These are phyloP conservation scores for Breviolum minutum DNA, from an alignment of 73 alveolate genomes.

Conservation along the genomic window DNA sequence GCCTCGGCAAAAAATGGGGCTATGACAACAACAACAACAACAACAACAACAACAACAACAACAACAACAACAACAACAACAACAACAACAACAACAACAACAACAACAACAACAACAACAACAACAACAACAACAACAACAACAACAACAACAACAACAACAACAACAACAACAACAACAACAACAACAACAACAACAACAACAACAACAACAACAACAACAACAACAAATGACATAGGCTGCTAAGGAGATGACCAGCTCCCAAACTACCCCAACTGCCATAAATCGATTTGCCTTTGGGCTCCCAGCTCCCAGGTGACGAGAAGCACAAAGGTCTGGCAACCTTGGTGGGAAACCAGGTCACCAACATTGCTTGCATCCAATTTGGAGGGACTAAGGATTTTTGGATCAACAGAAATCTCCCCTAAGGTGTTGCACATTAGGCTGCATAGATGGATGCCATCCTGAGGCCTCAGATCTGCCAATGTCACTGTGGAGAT, in stretches of 20 bases:
- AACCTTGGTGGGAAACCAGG: not conserved
- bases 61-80: not conserved
- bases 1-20: not conserved
- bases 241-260: not conserved
- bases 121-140: not conserved
- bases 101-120: not conserved
- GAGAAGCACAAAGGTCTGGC: slow-evolving; percentile 16
- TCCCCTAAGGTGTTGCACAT: not conserved
- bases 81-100: not conserved
- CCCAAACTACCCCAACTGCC: not conserved
- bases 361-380: not conserved
- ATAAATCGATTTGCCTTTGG: not conserved
- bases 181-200: not conserved
- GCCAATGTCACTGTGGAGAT: too few species aligned
- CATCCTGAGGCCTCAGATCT: not conserved
- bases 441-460: not conserved
- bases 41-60: not conserved
- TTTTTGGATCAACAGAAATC: not conserved
- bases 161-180: not conserved
- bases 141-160: not conserved
- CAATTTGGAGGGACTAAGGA: not conserved
- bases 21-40: not conserved
- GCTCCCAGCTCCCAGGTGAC: not conserved
- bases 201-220: not conserved
- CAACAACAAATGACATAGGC: too few species aligned